A percentile compares a stretch with the other conserved stretches of the same genome.
Evolutionary conservation across 768 basidiomycete species (phyloP).

Genomic region (Boletus reticuloceps): DNA sequence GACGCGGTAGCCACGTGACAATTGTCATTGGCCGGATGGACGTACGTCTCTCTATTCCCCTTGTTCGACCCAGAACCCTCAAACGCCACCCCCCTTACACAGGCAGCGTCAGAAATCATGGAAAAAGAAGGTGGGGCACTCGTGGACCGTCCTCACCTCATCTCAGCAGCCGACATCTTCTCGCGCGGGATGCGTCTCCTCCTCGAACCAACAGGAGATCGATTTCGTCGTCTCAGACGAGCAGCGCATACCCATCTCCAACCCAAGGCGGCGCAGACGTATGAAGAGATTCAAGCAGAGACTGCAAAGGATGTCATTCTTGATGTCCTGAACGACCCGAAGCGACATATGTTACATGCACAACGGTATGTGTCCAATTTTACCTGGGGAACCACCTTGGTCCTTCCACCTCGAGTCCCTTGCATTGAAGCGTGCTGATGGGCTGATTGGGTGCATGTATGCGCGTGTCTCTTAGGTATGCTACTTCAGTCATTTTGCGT

Average conservation of each 20-base stretch:
- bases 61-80: neutral
- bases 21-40: constrained; percentile 18
- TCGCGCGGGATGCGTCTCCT: constrained; percentile 54
- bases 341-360: constrained; percentile 8
- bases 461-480: constrained; percentile 14
- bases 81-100: constrained; percentile 42
- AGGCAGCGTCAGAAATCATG: constrained; percentile 58
- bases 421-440: neutral
- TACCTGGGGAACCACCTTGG: too few species aligned
- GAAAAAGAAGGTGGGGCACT: constrained; percentile 53
- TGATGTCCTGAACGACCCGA: constrained; percentile 18
- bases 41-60: neutral
- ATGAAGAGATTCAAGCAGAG: constrained; percentile 44
- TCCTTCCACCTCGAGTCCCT: too few species aligned
- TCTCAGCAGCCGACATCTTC: constrained; percentile 53
- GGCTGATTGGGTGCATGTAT: neutral
- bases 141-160: constrained; percentile 48
- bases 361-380: constrained; percentile 7
- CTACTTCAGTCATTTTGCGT: constrained; percentile 19
- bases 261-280: constrained; percentile 43
- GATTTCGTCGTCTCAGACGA: constrained; percentile 53
- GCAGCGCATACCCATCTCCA: constrained; percentile 54
- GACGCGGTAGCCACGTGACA: constrained; percentile 37
- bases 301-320: constrained; percentile 19
- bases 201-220: constrained; percentile 46